phyloP scores from a whole-genome alignment of 768 basidiomycete species.

The Termitomyces titanicus region DNA sequence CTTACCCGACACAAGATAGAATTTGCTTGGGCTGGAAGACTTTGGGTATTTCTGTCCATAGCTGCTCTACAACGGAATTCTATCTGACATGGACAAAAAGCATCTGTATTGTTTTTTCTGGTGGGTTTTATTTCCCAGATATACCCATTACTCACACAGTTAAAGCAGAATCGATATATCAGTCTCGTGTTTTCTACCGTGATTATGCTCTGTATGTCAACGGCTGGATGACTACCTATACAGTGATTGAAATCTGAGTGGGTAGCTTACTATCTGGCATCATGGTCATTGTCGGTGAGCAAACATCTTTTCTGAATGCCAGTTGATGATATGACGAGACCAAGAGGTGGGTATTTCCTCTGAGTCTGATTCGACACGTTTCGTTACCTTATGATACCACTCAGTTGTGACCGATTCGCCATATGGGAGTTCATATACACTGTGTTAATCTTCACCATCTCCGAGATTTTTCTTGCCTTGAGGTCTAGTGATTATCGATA shows the following conservation, averaged over 20 bases:
- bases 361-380: neutral
- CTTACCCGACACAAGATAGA: slow-evolving; percentile 6
- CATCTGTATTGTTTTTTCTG: slow-evolving; percentile 13
- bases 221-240: neutral
- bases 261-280: slow-evolving; percentile 13
- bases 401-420: slow-evolving; percentile 15
- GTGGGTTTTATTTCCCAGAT: slow-evolving; percentile 3
- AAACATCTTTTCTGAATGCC: neutral
- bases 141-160: neutral
- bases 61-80: too few species aligned
- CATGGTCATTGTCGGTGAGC: slow-evolving; percentile 9
- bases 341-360: slow-evolving; percentile 6
- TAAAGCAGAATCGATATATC: slow-evolving; percentile 17
- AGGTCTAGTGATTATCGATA: slow-evolving; percentile 6
- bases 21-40: slow-evolving; percentile 14
- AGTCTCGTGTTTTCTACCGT: slow-evolving; percentile 12
- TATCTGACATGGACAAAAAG: slow-evolving; percentile 2
- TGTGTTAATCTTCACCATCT: slow-evolving; percentile 16
- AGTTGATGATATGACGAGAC: neutral
- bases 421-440: slow-evolving; percentile 16
- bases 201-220: slow-evolving; percentile 11
- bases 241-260: neutral
- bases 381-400: neutral
- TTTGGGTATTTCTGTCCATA: neutral
- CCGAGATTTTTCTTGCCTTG: slow-evolving; percentile 16